Evolutionary conservation across 2,329 filamentous ascomycete species (phyloP).

Genomic region (Ceratocystis alfenasii): DNA sequence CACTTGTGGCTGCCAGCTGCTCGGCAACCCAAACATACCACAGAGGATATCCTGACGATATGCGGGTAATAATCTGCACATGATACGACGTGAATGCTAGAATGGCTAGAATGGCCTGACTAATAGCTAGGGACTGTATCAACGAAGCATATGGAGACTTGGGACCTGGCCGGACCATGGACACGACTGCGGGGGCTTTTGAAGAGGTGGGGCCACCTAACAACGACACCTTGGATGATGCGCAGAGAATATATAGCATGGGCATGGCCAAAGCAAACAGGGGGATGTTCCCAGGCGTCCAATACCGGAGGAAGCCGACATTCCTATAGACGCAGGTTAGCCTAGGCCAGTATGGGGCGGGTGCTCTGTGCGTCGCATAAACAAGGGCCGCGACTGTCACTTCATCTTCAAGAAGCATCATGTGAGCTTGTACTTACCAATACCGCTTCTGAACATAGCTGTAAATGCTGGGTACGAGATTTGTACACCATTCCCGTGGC

Average conservation of each 20-base stretch:
- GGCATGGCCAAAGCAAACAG: constrained; percentile 76
- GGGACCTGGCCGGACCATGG: constrained; percentile 10
- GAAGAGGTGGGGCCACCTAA: neutral
- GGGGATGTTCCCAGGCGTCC: constrained; percentile 74
- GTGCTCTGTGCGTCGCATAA: neutral
- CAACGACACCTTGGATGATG: constrained; percentile 12
- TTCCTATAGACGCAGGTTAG: constrained; percentile 46
- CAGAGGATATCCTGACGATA: constrained; percentile 76
- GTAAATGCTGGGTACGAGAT: constrained; percentile 73
- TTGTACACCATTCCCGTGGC: constrained; percentile 60
- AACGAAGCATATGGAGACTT: constrained; percentile 26
- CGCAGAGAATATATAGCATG: constrained; percentile 52
- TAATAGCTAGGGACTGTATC: constrained; percentile 50
- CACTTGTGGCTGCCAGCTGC: constrained; percentile 28
- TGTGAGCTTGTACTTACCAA: constrained; percentile 51
- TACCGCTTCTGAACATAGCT: constrained; percentile 79
- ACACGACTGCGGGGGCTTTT: neutral
- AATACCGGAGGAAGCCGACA: constrained; percentile 78
- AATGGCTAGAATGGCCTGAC: constrained; percentile 59
- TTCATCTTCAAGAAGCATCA: neutral
- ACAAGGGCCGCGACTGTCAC: neutral
- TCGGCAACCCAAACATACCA: constrained; percentile 77
- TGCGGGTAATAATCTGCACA: constrained; percentile 82
- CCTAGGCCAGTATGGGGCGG: neutral
- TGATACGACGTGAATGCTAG: constrained; percentile 73